phyloP scores from a whole-genome alignment of 345 rosid species.

The Bretschneidera sinensis region DNA sequence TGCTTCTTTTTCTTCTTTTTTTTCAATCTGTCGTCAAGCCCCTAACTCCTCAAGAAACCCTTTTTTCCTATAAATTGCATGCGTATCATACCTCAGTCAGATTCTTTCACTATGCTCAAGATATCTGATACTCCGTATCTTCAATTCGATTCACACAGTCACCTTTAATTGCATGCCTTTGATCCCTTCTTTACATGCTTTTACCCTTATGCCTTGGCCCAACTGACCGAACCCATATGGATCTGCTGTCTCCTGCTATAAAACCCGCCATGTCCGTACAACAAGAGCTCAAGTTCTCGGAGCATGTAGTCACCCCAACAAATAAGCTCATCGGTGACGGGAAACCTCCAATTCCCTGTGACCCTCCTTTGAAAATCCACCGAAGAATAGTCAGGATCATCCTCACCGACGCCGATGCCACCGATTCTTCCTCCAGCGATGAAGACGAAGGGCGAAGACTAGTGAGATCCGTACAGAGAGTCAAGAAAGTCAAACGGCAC shows the following conservation, averaged over 20 bases:
- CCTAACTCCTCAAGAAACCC: not conserved
- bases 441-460: slow-evolving; percentile 5
- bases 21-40: not conserved
- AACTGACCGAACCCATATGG: not conserved
- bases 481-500: slow-evolving; percentile 39
- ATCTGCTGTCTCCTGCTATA: not conserved
- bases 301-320: slow-evolving; percentile 5
- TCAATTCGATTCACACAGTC: no score
- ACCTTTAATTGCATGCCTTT: not conserved
- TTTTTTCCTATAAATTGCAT: not conserved
- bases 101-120: not conserved
- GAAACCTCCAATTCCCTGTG: not conserved
- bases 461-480: slow-evolving; percentile 17
- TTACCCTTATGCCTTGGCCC: not conserved
- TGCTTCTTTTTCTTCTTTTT: no score
- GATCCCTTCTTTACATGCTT: not conserved
- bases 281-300: slow-evolving; percentile 5
- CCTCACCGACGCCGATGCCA: slow-evolving; percentile 45
- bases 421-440: slow-evolving; percentile 44
- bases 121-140: not conserved
- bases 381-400: slow-evolving; percentile 26
- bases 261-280: not conserved
- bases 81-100: not conserved
- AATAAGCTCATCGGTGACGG: not conserved
- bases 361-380: not conserved